Evolutionary conservation across 2,329 filamentous ascomycete genomes (phyloP), one percentile per base, ranked within the genome.

Genomic region (Exophiala alcalophila): DNA sequence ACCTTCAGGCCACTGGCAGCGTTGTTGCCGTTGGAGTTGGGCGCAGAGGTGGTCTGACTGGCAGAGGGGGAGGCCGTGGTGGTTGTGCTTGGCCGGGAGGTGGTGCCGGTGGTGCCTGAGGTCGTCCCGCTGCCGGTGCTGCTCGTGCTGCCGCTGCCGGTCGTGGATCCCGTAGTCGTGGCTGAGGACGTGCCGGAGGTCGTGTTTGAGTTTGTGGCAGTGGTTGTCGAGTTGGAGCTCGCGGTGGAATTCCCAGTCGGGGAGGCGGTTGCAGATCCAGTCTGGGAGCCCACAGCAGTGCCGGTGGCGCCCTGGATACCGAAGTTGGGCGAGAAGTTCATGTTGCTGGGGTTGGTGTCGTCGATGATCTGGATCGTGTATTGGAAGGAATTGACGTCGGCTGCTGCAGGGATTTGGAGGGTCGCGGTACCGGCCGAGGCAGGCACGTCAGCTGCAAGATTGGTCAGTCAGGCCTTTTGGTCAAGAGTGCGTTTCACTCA

Each of bases 361-460:
- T 65, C 61, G 57, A 74, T 61, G 56, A 78, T 78, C 57, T 75
- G 65, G 49, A 78, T 61, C 44, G 72, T 71, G 66, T 77, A 78
- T 58, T 71, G 65, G 41, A 38, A 39, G 26, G 61, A 60, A 52
- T 69, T 65, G 37, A 65, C 62, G 31, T 63, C 62, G 42, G 71
- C 59, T 44, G 61, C 54, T 34, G 58, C 42, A 15, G 69, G 64
- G 4, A 72, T 65, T 23, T 59, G 61, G 67, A 74, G 76, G 43
- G 66, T 69, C 63, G 65, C 76, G 48, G 59, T 65, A 44, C 73
- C 73, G 32, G 59, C 62, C 62, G 78, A 78, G 18, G 55, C 53
- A 47, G 59, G 49, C 50, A 77, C 67, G 52, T 53, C 58, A 34
- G 63, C 73, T 77, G 54, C 29, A 25, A 14, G 16, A 33, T 26